Evolutionary conservation across 768 basidiomycete species (phyloP).

Genomic region (Gloeopeniophorella convolvens): DNA sequence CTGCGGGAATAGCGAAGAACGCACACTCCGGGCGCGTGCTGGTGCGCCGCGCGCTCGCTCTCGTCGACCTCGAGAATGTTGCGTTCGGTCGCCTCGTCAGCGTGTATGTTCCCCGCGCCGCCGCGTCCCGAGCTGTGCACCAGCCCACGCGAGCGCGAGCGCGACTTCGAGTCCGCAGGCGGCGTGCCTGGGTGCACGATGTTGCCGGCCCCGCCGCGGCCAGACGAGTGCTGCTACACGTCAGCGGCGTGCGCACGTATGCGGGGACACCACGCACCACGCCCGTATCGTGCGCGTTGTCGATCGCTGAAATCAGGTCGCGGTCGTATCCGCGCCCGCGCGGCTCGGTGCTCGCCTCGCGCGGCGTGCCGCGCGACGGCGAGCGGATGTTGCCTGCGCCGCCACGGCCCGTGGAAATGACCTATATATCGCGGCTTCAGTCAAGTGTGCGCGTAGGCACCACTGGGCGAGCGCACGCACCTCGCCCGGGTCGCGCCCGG

Average conservation of each 20-base stretch:
- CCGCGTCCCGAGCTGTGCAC: constrained; percentile 55
- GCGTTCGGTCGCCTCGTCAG: constrained; percentile 24
- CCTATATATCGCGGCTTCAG: constrained; percentile 21
- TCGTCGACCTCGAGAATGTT: constrained; percentile 31
- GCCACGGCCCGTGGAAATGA: constrained; percentile 64
- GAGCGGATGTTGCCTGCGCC: constrained; percentile 84
- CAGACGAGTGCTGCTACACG: constrained; percentile 43
- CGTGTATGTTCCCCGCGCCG: constrained; percentile 52
- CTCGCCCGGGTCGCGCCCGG: constrained; percentile 29
- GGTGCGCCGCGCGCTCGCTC: constrained; percentile 30
- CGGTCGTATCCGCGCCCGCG: constrained; percentile 25
- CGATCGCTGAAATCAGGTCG: constrained; percentile 22
- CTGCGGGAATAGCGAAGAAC: constrained; percentile 22
- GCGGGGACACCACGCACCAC: background rate
- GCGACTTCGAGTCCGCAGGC: constrained; percentile 27
- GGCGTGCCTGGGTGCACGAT: constrained; percentile 34
- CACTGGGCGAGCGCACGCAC: constrained; percentile 26
- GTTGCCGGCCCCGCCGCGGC: constrained; percentile 63
- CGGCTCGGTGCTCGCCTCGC: constrained; percentile 13
- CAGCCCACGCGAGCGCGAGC: constrained; percentile 43
- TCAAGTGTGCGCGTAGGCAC: too few relatives aligned
- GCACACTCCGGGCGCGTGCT: constrained; percentile 32
- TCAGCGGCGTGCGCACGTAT: background rate
- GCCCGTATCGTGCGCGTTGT: background rate
- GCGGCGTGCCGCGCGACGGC: constrained; percentile 49